Evolutionary conservation across 179 eudicot genomes (phyloP).

Genomic region (Pouteria campechiana): DNA sequence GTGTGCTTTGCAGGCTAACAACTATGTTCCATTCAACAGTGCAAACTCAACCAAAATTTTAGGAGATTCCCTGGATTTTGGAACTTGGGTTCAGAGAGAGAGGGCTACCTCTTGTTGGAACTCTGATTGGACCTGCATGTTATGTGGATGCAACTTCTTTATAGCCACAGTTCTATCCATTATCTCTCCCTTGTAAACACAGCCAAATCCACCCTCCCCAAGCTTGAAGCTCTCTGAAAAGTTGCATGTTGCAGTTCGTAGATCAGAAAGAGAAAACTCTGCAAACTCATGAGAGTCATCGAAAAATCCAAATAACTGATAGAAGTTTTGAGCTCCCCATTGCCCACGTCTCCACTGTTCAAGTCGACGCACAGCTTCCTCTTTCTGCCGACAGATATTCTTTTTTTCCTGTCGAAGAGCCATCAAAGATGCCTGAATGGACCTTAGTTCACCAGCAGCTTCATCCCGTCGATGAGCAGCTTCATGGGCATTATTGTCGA

Average conservation of each 20-base stretch:
- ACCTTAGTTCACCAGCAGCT: constrained; percentile 48
- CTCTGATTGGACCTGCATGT: constrained; percentile 48
- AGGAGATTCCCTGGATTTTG: too few relatives aligned
- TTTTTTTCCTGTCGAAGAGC: constrained; percentile 47
- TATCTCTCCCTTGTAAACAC: constrained; percentile 78
- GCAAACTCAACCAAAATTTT: too few relatives aligned
- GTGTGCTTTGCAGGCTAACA: too few relatives aligned
- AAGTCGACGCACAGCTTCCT: constrained; percentile 64
- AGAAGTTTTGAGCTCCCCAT: constrained; percentile 13
- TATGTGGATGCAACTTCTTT: constrained; percentile 47
- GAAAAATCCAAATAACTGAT: constrained; percentile 13
- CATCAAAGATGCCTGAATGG: constrained; percentile 41
- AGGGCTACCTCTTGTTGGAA: constrained; percentile 52
- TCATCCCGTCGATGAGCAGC: constrained; percentile 51
- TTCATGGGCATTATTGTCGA: constrained; percentile 55
- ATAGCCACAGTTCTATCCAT: constrained; percentile 54
- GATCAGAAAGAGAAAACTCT: constrained; percentile 51
- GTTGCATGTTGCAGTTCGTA: constrained; percentile 73
- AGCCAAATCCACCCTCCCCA: constrained; percentile 48
- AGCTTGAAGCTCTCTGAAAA: constrained; percentile 76
- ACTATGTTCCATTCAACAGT: too few relatives aligned
- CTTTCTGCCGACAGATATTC: constrained; percentile 45
- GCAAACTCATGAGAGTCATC: constrained; percentile 33
- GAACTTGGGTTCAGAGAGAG: too few relatives aligned
- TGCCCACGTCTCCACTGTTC: constrained; percentile 59